Percentiles rank a stretch among this genome's conserved stretches.
These are phyloP conservation scores for Grosmannia serpens DNA, from an alignment of 2,329 filamentous ascomycete genomes.

Conservation along the genomic window DNA sequence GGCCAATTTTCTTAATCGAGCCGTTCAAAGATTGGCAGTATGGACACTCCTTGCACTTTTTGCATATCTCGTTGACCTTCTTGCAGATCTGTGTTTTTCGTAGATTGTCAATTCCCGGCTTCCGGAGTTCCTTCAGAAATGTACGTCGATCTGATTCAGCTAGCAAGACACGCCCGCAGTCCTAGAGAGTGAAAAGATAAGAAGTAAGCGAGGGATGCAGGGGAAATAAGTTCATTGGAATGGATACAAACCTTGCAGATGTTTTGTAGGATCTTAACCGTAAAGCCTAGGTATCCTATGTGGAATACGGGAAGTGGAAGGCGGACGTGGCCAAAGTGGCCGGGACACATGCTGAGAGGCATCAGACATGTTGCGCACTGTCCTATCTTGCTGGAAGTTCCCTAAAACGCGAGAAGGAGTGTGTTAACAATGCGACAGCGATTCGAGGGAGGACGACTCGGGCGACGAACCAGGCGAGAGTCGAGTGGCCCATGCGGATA, in stretches of 20 bases:
- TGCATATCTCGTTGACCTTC: constrained; percentile 77
- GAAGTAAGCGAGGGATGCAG: too few species aligned
- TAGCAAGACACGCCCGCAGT: constrained; percentile 75
- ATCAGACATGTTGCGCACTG: constrained; percentile 76
- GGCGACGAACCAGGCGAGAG: constrained; percentile 50
- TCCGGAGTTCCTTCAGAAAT: constrained; percentile 70
- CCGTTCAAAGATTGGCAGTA: constrained; percentile 78
- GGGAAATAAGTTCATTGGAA: too few species aligned
- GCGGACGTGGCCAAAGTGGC: constrained; percentile 89
- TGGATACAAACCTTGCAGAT: constrained; percentile 63
- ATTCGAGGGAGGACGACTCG: background rate
- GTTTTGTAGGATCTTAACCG: constrained; percentile 82
- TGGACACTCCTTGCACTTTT: constrained; percentile 73
- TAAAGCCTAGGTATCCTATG: constrained; percentile 89
- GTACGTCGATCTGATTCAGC: constrained; percentile 66
- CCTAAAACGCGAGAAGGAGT: constrained; percentile 26
- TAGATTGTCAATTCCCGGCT: constrained; percentile 76
- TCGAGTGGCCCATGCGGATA: constrained; percentile 81
- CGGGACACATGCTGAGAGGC: constrained; percentile 72
- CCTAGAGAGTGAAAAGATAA: constrained; percentile 24
- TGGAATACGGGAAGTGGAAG: constrained; percentile 89
- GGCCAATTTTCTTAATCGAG: constrained; percentile 79
- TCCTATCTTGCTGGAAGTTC: constrained; percentile 74
- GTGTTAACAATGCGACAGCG: constrained; percentile 2
- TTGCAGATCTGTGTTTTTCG: constrained; percentile 75